These are phyloP conservation scores for Yamadazyma siamensis DNA, from an alignment of 1,139 yeast genomes.

Conservation along the genomic window DNA sequence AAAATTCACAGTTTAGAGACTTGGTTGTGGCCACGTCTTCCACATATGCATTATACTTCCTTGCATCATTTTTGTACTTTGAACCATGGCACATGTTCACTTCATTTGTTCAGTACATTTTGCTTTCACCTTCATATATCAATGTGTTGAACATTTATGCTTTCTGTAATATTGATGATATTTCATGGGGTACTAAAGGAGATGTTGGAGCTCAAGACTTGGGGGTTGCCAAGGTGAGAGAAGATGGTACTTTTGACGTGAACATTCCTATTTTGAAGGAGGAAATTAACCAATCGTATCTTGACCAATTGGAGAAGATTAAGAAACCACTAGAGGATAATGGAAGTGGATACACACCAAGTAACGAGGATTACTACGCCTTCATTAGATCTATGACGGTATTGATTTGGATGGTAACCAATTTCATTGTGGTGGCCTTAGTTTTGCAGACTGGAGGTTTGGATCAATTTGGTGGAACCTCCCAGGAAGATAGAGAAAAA, in stretches of 20 bases:
- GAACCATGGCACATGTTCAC: slow-evolving; percentile 55
- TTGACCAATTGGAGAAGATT: slow-evolving; percentile 62
- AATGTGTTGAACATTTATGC: slow-evolving; percentile 49
- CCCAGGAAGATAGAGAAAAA: slow-evolving; percentile 24
- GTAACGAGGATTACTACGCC: slow-evolving; percentile 71
- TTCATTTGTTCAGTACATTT: slow-evolving; percentile 43
- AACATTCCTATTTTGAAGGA: slow-evolving; percentile 65
- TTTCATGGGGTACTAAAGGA: slow-evolving; percentile 53
- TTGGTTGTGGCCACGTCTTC: slow-evolving; percentile 48
- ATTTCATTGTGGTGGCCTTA: slow-evolving; percentile 66
- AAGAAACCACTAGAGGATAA: slow-evolving; percentile 33
- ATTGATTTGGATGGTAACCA: slow-evolving; percentile 74
- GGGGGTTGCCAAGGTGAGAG: slow-evolving; percentile 60
- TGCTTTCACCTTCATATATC: slow-evolving; percentile 46
- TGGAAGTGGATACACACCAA: slow-evolving; percentile 33
- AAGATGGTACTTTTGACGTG: slow-evolving; percentile 63
- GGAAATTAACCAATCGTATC: slow-evolving; percentile 59
- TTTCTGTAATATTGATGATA: slow-evolving; percentile 49
- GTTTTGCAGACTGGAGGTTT: slow-evolving; percentile 72
- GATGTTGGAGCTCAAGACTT: slow-evolving; percentile 43
- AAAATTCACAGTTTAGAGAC: slow-evolving; percentile 43
- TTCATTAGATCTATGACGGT: slow-evolving; percentile 78
- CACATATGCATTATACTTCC: slow-evolving; percentile 44
- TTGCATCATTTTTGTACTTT: slow-evolving; percentile 45
- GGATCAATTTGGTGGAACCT: slow-evolving; percentile 28